Conservation (phyloP, 2,329 filamentous ascomycete species). For the Pseudogymnoascus sp. region DNA sequence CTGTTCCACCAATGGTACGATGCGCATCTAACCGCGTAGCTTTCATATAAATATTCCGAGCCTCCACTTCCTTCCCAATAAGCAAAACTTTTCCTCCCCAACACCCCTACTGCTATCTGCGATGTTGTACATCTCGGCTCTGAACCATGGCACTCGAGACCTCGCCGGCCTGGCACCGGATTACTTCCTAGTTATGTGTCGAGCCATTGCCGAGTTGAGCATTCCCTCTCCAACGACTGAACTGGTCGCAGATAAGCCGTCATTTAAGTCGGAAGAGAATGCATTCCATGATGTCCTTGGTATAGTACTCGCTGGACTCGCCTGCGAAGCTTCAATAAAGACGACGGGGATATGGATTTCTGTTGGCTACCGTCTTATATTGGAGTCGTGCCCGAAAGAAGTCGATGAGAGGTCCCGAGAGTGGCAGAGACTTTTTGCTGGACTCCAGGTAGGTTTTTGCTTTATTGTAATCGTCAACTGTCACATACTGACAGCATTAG, state of each 20-base stretch:
- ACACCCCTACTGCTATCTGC: slow-evolving; percentile 39
- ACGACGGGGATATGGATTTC: slow-evolving; percentile 41
- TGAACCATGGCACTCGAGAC: slow-evolving; percentile 33
- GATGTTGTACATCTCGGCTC: slow-evolving; percentile 37
- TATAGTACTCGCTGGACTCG: slow-evolving; percentile 37
- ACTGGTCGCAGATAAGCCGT: slow-evolving; percentile 23
- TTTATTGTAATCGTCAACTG: background rate
- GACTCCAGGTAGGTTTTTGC: slow-evolving; percentile 23
- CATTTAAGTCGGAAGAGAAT: slow-evolving; percentile 31
- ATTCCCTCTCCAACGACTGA: slow-evolving; percentile 30
- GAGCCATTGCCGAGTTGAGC: slow-evolving; percentile 37
- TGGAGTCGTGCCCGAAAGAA: slow-evolving; percentile 38
- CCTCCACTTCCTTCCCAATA: slow-evolving; percentile 40
- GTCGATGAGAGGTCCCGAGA: slow-evolving; percentile 35
- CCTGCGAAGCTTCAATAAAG: slow-evolving; percentile 37
- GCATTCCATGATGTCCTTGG: slow-evolving; percentile 40
- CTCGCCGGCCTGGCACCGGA: slow-evolving; percentile 33
- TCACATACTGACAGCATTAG: slow-evolving; percentile 21
- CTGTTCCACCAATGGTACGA: background rate
- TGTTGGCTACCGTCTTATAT: slow-evolving; percentile 36
- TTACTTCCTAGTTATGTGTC: slow-evolving; percentile 36
- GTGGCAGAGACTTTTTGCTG: slow-evolving; percentile 37
- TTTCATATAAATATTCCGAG: slow-evolving; percentile 42
- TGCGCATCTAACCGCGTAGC: slow-evolving; percentile 22
- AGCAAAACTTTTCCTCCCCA: slow-evolving; percentile 38